Evolutionary conservation across 2,329 filamentous ascomycete genomes (phyloP), one percentile per base, ranked within the genome.

Genomic region (Colletotrichum sojae): DNA sequence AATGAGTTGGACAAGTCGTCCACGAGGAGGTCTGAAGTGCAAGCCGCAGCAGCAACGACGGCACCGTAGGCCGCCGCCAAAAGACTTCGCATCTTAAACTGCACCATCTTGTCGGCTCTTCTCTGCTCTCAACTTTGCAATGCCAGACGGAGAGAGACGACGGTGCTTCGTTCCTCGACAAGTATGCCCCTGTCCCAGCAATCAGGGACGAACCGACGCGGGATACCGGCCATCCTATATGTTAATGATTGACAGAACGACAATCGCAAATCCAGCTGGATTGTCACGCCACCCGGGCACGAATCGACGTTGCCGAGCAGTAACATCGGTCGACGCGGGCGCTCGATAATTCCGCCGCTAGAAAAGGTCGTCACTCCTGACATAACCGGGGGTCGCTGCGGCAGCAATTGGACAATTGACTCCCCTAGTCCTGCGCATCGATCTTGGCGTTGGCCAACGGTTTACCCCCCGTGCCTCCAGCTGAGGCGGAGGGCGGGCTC

Each of bases 1-100:
- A 74, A 78, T 0, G 78, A 80, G 39, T 73, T 72, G 48, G 73
- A 73, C 63, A 80, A 77, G 71, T 80, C 77, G 57, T 80, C 78
- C 52, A 80, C 75, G 12, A 79, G 18, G 20, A 80, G 73, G 65
- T 78, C 74, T 4, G 72, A 71, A 0, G 64, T 73, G 51, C 79
- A 80, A 58, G 69, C 73, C 16, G 71, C 73, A 60, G 63, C 59
- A n/a, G 27, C 67, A 71, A 63, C 69, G 2, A 71, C 56, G 31
- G 69, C 65, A 39, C 31, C 53, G 57, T 71, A 73, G 10, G 46
- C 69, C 49, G 49, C 65, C 15, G 65, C 67, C 63, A 74, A 59
- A 9, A 74, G 51, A 48, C 49, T 66, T 10, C 57, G 61, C 9
- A 39, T 20, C 52, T 62, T 68, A 13, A 74, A 69, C 16, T 64